Percentiles rank a stretch among this genome's conserved stretches.
Evolutionary conservation across 768 basidiomycete genomes (phyloP).

Genomic region (Pisolithus albus): DNA sequence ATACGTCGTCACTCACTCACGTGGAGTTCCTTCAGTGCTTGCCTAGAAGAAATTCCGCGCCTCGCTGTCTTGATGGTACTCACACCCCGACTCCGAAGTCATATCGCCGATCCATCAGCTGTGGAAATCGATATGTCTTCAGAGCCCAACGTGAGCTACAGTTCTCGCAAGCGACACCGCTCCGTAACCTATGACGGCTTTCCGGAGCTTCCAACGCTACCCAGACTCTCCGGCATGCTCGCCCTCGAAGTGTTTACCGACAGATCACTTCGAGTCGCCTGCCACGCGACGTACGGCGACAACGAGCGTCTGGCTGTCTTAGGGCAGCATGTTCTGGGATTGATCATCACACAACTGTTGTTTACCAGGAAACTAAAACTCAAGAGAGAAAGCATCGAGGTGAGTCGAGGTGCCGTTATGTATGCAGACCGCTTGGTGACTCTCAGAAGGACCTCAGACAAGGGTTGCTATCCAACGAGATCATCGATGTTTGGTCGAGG

Average conservation of each 20-base stretch:
- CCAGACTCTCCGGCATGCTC: conserved; percentile 45
- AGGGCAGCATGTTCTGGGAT: conserved; percentile 42
- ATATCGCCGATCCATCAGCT: conserved; percentile 25
- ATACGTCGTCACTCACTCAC: no score
- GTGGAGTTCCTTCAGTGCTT: no score
- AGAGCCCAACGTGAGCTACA: conserved; percentile 20
- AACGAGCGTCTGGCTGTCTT: conserved; percentile 51
- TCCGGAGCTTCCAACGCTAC: conserved; percentile 37
- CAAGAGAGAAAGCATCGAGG: conserved; percentile 43
- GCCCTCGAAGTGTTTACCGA: conserved; percentile 69
- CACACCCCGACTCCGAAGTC: conserved; percentile 30
- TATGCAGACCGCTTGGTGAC: conserved; percentile 18
- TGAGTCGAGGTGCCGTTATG: conserved; percentile 28
- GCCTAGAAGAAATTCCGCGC: neutral
- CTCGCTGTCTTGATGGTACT: conserved; percentile 25
- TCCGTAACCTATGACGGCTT: conserved; percentile 21
- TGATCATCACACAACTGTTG: conserved; percentile 39
- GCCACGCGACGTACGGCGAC: conserved; percentile 41
- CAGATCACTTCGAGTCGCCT: conserved; percentile 46
- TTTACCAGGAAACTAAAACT: conserved; percentile 48
- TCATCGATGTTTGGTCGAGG: conserved; percentile 32
- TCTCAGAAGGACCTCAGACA: conserved; percentile 20
- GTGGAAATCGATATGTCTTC: conserved; percentile 26
- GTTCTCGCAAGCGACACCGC: conserved; percentile 34
- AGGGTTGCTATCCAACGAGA: conserved; percentile 25